These are phyloP conservation scores for Penicillium egyptiacum DNA, from an alignment of 495 filamentous ascomycete genomes.

Conservation along the genomic window DNA sequence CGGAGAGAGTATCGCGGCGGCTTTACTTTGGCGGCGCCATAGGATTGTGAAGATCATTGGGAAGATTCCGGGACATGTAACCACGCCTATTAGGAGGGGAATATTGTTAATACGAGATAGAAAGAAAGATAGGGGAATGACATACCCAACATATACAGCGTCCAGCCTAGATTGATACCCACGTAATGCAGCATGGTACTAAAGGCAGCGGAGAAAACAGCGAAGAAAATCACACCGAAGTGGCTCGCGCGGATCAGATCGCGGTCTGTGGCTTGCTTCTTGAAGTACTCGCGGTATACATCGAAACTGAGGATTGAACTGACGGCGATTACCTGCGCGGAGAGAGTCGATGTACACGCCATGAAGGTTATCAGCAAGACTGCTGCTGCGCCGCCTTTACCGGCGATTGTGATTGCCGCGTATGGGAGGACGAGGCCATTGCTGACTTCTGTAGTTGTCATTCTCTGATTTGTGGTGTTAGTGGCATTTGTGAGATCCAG, in stretches of 20 bases:
- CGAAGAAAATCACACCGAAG: constrained; percentile 47
- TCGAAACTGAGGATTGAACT: constrained; percentile 45
- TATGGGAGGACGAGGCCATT: constrained; percentile 45
- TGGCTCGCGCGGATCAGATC: constrained; percentile 42
- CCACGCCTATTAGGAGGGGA: constrained; percentile 25
- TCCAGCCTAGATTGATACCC: constrained; percentile 38
- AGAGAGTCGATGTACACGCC: constrained; percentile 46
- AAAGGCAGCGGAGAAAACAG: constrained; percentile 39
- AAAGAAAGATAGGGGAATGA: not conserved
- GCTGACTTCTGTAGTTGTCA: constrained; percentile 40
- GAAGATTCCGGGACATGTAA: constrained; percentile 49
- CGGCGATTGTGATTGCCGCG: constrained; percentile 42
- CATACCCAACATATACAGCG: constrained; percentile 42
- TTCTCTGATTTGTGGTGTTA: constrained; percentile 23
- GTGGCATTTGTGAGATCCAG: not conserved
- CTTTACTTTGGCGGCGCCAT: constrained; percentile 47
- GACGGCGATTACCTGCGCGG: constrained; percentile 46
- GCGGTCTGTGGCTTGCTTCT: constrained; percentile 37
- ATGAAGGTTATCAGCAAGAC: constrained; percentile 47
- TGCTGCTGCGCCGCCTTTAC: constrained; percentile 43
- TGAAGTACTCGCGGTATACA: constrained; percentile 49
- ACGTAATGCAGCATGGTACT: constrained; percentile 43
- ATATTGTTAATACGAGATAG: not conserved
- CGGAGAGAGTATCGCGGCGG: constrained; percentile 46
- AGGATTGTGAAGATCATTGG: constrained; percentile 52